These are phyloP conservation scores for Pelargonium exstipulatum DNA, from an alignment of 441 rosid species.

Conservation along the genomic window DNA sequence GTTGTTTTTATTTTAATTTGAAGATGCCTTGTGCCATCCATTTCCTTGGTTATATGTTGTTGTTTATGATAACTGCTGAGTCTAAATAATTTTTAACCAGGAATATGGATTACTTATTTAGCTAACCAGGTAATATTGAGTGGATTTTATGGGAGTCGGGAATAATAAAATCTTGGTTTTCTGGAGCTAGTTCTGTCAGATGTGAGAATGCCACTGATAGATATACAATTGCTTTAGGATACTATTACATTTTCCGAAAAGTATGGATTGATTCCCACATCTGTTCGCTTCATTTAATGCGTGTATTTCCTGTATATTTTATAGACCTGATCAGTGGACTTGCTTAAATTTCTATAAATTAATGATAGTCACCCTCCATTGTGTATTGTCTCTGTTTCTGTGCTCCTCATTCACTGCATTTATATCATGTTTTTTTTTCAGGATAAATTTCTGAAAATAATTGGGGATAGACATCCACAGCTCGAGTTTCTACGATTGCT, in stretches of 20 bases:
- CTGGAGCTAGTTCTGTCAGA: not conserved
- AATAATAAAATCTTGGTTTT: not conserved
- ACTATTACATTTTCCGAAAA: not conserved
- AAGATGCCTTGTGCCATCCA: conserved; percentile 5
- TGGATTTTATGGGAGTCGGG: not conserved
- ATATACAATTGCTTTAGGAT: not conserved
- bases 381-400: not conserved
- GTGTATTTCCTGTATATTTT: not conserved
- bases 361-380: not conserved
- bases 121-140: not conserved
- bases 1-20: conserved; percentile 23
- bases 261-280: not conserved
- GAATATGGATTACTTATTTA: not conserved
- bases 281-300: not conserved
- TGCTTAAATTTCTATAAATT: conserved; percentile 8
- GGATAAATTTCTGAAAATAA: conserved; percentile 63
- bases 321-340: conserved; percentile 13
- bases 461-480: conserved; percentile 64
- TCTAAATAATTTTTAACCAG: not conserved
- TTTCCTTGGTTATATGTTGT: conserved; percentile 10
- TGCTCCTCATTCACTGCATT: conserved; percentile 14
- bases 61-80: conserved; percentile 10
- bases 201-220: not conserved
- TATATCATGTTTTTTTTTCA: conserved; percentile 31
- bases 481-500: conserved; percentile 59